A percentile compares a stretch with the other conserved stretches of the same genome.
Evolutionary conservation across 1,284 basidiomycete genomes (phyloP).

Genomic region (Apiotrichum gracile): DNA sequence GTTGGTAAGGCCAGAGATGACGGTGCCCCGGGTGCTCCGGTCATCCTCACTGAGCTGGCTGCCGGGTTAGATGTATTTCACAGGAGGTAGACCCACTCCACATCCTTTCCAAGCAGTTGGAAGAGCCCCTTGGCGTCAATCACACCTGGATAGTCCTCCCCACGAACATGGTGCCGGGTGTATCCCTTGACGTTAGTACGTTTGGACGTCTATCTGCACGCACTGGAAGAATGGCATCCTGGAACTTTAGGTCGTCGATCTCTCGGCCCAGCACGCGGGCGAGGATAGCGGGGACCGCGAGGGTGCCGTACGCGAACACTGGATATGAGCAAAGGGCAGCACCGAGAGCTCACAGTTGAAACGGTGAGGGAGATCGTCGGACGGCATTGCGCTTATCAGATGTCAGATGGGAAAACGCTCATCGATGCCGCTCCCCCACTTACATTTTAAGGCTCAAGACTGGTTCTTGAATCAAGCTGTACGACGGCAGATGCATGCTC

Average conservation of each 20-base stretch:
- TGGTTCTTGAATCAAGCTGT: background rate
- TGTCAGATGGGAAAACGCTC: background rate
- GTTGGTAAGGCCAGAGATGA: conserved; percentile 60
- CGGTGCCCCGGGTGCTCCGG: conserved; percentile 62
- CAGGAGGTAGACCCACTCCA: conserved; percentile 1
- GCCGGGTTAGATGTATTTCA: conserved; percentile 45
- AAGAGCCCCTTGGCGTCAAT: conserved; percentile 42
- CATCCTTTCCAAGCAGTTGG: conserved; percentile 11
- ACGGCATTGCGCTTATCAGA: conserved; percentile 10
- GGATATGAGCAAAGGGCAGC: conserved; percentile 12
- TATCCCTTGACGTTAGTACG: too few relatives aligned
- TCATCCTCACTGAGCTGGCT: conserved; percentile 34
- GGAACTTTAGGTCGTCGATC: conserved; percentile 55
- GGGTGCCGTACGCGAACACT: conserved; percentile 82
- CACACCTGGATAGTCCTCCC: conserved; percentile 70
- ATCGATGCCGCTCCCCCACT: background rate
- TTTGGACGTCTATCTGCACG: too few relatives aligned
- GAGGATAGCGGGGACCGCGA: conserved; percentile 67
- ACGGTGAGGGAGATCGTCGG: background rate
- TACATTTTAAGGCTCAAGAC: background rate
- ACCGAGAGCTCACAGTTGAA: background rate
- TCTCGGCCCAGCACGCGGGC: conserved; percentile 59
- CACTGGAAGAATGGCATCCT: conserved; percentile 54
- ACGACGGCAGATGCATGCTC: background rate
- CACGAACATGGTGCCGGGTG: conserved; percentile 64